Evolutionary conservation across 768 basidiomycete genomes (phyloP), one percentile per base, ranked within the genome.

Genomic region (Tephrocybe sp.): DNA sequence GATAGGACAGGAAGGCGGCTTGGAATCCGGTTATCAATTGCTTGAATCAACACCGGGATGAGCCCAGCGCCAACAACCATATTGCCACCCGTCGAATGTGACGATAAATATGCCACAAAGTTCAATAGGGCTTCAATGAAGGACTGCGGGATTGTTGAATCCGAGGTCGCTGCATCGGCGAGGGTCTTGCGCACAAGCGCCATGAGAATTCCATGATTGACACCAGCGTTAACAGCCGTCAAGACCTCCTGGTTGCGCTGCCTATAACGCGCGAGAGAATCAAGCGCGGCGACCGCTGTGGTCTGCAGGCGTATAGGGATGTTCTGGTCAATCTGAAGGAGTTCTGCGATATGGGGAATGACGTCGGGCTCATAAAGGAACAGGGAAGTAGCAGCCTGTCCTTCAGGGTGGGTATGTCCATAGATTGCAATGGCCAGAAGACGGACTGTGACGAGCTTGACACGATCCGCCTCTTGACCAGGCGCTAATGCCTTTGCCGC

Each of bases 321-420:
- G 31, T 77, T 79, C 38, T 75, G 77, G 60, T 92, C 88, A 34
- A 90, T 79, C 60, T 91, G 90, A 33, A 98, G 76, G 19, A 98
- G 77, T 59, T 94, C 92, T 10, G 94, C 91, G 50, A 97, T 76
- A 60, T 94, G 91, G 1, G 78, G 72, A 57, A 97, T 84, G 45
- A 98, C 75, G 60, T 97, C 94, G 6, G 95, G 95, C 64, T 98
- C 94, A 61, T 93, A 94, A 10, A 98, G 77, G 72, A 98, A 95
- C 36, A 98, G 75, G 7, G 86, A 80, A 3, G 88, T 82, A 33
- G 84, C 78, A 1, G 91, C 88, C 63, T 86, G 82, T 31, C 76
- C 75, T 67, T 98, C 94, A 37, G 75, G 64, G 61, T 91, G 84
- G 45, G 91, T 91, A 65, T 92, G 91, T 24, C 89, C 89, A 61